These are phyloP conservation scores for Suhomyces maxii DNA, from an alignment of 1,139 yeast species.

Conservation along the genomic window DNA sequence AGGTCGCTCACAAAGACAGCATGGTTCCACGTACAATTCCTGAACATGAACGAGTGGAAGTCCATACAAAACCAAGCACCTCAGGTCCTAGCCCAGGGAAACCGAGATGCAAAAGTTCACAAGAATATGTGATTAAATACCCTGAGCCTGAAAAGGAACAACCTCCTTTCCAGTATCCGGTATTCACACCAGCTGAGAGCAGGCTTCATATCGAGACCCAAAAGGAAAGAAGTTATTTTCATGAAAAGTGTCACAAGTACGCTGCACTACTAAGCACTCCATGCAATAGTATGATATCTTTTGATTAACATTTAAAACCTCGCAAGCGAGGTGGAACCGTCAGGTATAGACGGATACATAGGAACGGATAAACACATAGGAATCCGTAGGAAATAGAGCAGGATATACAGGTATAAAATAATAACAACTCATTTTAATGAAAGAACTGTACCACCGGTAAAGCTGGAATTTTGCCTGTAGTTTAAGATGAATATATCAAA, in stretches of 20 bases:
- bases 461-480: no score
- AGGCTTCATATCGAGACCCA: constrained; percentile 1
- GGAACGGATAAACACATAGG: no score
- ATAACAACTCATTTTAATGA: no score
- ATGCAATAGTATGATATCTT: constrained; percentile 5
- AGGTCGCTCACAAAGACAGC: neutral
- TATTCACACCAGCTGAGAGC: constrained; percentile 12
- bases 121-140: neutral
- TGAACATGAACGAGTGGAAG: neutral
- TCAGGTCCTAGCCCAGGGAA: neutral
- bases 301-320: neutral
- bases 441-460: no score
- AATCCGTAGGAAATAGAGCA: no score
- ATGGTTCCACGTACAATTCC: constrained; percentile 2
- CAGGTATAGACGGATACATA: no score
- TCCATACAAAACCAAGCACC: neutral
- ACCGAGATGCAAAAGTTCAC: neutral
- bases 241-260: constrained; percentile 1
- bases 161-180: constrained; percentile 2
- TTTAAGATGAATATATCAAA: no score
- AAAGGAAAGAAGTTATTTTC: constrained; percentile 1
- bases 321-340: no score
- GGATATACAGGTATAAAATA: no score
- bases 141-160: neutral
- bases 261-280: constrained; percentile 6